Percentiles rank a stretch among this genome's conserved stretches.
These are phyloP conservation scores for Plantago ovata DNA, from an alignment of 257 asterid genomes.

Conservation along the genomic window DNA sequence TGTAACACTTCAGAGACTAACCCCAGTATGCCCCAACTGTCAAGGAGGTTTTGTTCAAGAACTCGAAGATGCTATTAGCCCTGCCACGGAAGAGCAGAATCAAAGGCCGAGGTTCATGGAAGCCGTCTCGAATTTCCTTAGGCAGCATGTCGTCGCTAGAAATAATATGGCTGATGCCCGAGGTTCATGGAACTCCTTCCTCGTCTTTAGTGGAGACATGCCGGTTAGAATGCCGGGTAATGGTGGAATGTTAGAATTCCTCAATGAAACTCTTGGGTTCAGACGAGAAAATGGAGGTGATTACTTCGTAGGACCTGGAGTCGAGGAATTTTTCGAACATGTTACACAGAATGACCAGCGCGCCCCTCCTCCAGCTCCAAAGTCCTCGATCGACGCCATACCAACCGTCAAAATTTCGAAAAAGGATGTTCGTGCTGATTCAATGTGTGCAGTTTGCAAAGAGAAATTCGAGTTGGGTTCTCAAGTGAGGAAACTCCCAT, in stretches of 20 bases:
- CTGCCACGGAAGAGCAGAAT: constrained; percentile 34
- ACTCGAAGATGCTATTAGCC: constrained; percentile 52
- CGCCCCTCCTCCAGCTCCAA: constrained; percentile 75
- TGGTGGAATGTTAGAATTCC: constrained; percentile 67
- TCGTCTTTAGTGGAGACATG: constrained; percentile 80
- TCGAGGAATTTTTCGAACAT: constrained; percentile 71
- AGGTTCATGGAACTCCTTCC: constrained; percentile 64
- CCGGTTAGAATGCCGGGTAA: constrained; percentile 65
- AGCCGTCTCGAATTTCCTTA: constrained; percentile 61
- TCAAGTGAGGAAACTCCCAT: constrained; percentile 60
- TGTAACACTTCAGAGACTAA: constrained; percentile 38
- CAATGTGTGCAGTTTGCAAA: constrained; percentile 79
- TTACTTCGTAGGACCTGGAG: constrained; percentile 87
- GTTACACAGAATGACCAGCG: constrained; percentile 42
- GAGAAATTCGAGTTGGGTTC: constrained; percentile 75
- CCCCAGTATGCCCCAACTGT: constrained; percentile 53
- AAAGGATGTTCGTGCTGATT: constrained; percentile 70
- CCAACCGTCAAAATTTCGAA: constrained; percentile 69
- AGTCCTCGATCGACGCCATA: constrained; percentile 62
- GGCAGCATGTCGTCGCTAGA: constrained; percentile 51
- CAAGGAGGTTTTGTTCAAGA: constrained; percentile 76
- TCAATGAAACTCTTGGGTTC: constrained; percentile 79
- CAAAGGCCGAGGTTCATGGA: constrained; percentile 79
- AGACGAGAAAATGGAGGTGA: constrained; percentile 78
- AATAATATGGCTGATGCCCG: constrained; percentile 28